Conservation (phyloP, 2,329 filamentous ascomycete species). For the Fusarium sp. region DNA sequence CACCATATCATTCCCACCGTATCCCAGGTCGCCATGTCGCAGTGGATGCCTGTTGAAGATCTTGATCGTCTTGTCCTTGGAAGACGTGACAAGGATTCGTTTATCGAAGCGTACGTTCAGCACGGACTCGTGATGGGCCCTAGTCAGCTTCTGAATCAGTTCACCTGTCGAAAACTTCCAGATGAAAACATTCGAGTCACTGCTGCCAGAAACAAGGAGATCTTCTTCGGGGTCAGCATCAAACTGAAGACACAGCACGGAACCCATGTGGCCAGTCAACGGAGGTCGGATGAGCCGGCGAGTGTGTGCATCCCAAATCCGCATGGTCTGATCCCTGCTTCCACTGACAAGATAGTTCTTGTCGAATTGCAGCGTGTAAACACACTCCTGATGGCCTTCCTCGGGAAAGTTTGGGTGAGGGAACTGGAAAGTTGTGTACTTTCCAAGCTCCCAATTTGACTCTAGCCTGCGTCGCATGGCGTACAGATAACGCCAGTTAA, state of each 20-base stretch:
- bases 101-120: slow-evolving; percentile 94
- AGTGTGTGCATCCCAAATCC: slow-evolving; percentile 91
- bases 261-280: slow-evolving; percentile 83
- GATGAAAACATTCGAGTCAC: slow-evolving; percentile 90
- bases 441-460: slow-evolving; percentile 90
- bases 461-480: slow-evolving; percentile 88
- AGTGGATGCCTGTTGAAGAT: slow-evolving; percentile 89
- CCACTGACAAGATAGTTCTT: slow-evolving; percentile 91
- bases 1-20: slow-evolving; percentile 60
- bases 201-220: slow-evolving; percentile 94
- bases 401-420: slow-evolving; percentile 85
- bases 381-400: slow-evolving; percentile 92
- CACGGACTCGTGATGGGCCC: slow-evolving; percentile 91
- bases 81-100: slow-evolving; percentile 93
- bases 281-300: slow-evolving; percentile 83
- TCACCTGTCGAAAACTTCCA: slow-evolving; percentile 95
- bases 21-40: slow-evolving; percentile 72
- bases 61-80: slow-evolving; percentile 97
- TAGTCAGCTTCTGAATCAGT: slow-evolving; percentile 80
- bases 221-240: slow-evolving; percentile 91
- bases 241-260: slow-evolving; percentile 95
- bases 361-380: slow-evolving; percentile 94
- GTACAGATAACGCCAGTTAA: slow-evolving; percentile 96
- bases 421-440: slow-evolving; percentile 88
- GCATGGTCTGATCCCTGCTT: slow-evolving; percentile 88